Base-by-base conservation (phyloP, 2,329 filamentous ascomycete genomes). In the Cryphonectria japonica region DNA sequence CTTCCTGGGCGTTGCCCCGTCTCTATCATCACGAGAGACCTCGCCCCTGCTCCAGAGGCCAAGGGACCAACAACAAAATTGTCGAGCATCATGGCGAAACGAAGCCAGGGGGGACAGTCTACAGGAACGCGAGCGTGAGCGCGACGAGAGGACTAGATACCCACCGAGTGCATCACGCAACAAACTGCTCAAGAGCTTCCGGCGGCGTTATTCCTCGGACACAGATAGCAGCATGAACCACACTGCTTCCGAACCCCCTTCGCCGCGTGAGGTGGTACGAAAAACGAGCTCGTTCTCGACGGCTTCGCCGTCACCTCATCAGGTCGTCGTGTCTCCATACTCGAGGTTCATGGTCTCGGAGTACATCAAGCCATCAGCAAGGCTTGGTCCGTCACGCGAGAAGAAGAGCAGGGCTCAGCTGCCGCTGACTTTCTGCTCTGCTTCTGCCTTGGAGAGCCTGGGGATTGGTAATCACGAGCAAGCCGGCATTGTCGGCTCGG, bases 111-210 rank as follows among this genome's bases (percentile, higher is more conserved):
- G 19, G n/a, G 64, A 70, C 22, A 16, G 50, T 2, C 57, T 19
- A 19, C 57, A 57, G 5, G 50, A 46, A 1, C 34, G 34, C 34
- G 34, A 39, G 37, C 59, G 64, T 4, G 59, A 46, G 9, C 50
- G 70, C 14, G 67, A 68, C 2, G 62, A 61, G 3, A 66, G 67
- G 1, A 6, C 59, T 50, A 72, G 41, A 19, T 72, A 72, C 6
- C 70, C 70, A 3, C 70, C 70, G 3, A 69, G 62, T 37, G 57
- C 60, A 29, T 72, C 70, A 16, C 70, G 68, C 1, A 70, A 70
- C 39, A 64, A 60, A 13, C 67, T 72, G 26, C 62, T 72, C 9
- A 67, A 70, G 64, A 29, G 29, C 14, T 70, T 72, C 13, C 46
- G 68, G 26, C 59, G 68, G 39, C 68, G 70, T 0, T 39, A 64